A percentile compares a stretch with the other conserved stretches of the same genome.
These are phyloP conservation scores for Penicillium cinerascens DNA, from an alignment of 495 filamentous ascomycete genomes.

Conservation along the genomic window DNA sequence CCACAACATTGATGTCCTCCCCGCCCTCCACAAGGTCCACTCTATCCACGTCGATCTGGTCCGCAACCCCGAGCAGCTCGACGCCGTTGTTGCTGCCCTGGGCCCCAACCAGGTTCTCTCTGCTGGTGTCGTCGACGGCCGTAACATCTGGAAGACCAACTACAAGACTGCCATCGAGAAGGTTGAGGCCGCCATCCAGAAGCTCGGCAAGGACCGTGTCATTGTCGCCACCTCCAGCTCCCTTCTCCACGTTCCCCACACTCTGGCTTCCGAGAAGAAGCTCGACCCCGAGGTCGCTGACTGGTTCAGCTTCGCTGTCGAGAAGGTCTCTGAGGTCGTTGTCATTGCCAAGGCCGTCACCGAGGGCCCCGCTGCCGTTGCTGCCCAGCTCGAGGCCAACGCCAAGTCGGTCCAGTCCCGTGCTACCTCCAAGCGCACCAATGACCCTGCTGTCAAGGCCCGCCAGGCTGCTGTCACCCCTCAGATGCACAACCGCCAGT, in stretches of 20 bases:
- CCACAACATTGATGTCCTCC: slow-evolving; percentile 91
- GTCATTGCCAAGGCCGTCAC: slow-evolving; percentile 96
- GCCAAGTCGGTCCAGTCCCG: slow-evolving; percentile 85
- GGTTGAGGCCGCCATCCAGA: slow-evolving; percentile 83
- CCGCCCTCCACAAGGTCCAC: slow-evolving; percentile 63
- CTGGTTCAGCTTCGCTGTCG: slow-evolving; percentile 97
- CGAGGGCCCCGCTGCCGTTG: slow-evolving; percentile 80
- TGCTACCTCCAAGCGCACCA: slow-evolving; percentile 87
- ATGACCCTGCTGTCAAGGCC: slow-evolving; percentile 94
- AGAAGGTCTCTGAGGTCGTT: slow-evolving; percentile 90
- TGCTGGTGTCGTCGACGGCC: slow-evolving; percentile 91
- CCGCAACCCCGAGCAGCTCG: slow-evolving; percentile 94
- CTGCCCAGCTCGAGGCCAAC: slow-evolving; percentile 86
- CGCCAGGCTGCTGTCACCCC: slow-evolving; percentile 81
- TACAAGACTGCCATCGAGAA: slow-evolving; percentile 84
- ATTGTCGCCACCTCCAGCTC: slow-evolving; percentile 95
- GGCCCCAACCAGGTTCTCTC: slow-evolving; percentile 86
- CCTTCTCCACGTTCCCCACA: slow-evolving; percentile 96
- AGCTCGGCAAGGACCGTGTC: slow-evolving; percentile 92
- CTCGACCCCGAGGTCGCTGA: slow-evolving; percentile 86
- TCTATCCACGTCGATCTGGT: slow-evolving; percentile 93
- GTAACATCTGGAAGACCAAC: slow-evolving; percentile 99
- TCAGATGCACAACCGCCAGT: slow-evolving; percentile 87
- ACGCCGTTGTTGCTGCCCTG: slow-evolving; percentile 68
- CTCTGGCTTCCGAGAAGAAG: slow-evolving; percentile 94